These are phyloP conservation scores for Alternaria triticina DNA, from an alignment of 2,329 filamentous ascomycete genomes.

Conservation along the genomic window DNA sequence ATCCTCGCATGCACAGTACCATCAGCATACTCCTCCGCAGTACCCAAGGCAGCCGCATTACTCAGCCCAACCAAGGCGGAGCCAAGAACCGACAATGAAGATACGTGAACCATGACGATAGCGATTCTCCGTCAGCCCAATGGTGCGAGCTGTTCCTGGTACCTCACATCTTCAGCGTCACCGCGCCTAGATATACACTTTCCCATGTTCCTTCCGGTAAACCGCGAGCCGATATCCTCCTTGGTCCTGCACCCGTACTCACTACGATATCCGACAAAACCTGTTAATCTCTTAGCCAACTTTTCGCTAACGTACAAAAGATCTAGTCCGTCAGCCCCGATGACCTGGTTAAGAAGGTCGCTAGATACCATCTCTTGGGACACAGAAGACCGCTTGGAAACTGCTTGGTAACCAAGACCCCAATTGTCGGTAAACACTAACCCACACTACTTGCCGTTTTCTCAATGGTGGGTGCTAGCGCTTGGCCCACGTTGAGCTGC, in stretches of 20 bases:
- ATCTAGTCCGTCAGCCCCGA: not conserved
- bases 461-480: conserved; percentile 4
- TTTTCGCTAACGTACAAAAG: not conserved
- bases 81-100: conserved; percentile 20
- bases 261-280: not conserved
- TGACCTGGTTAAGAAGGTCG: conserved; percentile 16
- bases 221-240: not conserved
- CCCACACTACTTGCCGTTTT: not conserved
- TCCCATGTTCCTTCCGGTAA: not conserved
- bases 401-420: conserved; percentile 2
- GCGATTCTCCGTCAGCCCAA: not conserved
- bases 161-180: not conserved
- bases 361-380: conserved; percentile 7
- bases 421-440: conserved; percentile 6
- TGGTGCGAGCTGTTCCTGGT: not conserved
- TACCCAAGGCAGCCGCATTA: conserved; percentile 29
- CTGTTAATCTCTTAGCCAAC: not conserved
- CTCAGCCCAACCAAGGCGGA: conserved; percentile 27
- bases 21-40: conserved; percentile 43
- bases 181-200: conserved; percentile 1
- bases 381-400: not conserved
- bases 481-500: conserved; percentile 24
- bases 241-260: not conserved
- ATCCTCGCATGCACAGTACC: conserved; percentile 44
- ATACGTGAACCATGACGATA: conserved; percentile 20